Conservation (phyloP, 345 rosid genomes). For the Erysimum cheiranthoides region DNA sequence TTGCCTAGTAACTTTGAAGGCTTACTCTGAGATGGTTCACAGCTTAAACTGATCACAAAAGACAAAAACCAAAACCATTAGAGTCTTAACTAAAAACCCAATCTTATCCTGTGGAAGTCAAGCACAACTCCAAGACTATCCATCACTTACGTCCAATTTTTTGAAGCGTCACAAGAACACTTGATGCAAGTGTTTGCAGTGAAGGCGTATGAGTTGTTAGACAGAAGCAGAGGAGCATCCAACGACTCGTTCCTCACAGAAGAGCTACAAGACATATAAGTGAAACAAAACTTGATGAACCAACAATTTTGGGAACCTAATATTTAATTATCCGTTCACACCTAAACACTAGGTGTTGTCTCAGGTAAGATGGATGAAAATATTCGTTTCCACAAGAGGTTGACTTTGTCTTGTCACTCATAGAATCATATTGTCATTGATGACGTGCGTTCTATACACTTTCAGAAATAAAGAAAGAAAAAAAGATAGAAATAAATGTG, state of each 20-base stretch:
- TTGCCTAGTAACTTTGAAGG: slow-evolving; percentile 52
- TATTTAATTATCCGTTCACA: too few relatives aligned
- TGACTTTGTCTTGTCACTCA: background rate
- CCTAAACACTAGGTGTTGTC: too few relatives aligned
- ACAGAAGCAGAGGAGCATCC: slow-evolving; percentile 56
- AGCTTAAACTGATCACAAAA: slow-evolving; percentile 60
- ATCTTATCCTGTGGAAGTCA: too few relatives aligned
- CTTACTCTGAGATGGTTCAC: slow-evolving; percentile 56
- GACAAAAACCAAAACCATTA: slow-evolving; percentile 24
- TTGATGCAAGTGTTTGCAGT: slow-evolving; percentile 72
- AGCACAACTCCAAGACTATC: slow-evolving; percentile 3
- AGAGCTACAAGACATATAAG: slow-evolving; percentile 77
- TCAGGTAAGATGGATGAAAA: too few relatives aligned
- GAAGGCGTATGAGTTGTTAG: slow-evolving; percentile 58
- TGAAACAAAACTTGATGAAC: too few relatives aligned
- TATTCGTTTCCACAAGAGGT: too few relatives aligned
- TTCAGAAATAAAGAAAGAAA: too few relatives aligned
- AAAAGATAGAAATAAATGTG: too few relatives aligned
- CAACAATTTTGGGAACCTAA: too few relatives aligned
- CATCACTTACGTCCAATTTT: slow-evolving; percentile 68
- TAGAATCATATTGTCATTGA: background rate
- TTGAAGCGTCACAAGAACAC: slow-evolving; percentile 65
- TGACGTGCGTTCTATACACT: background rate
- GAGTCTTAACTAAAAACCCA: too few relatives aligned
- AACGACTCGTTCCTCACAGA: slow-evolving; percentile 52